Conservation (phyloP, 83 land plant genomes). For the Thuja plicata region DNA sequence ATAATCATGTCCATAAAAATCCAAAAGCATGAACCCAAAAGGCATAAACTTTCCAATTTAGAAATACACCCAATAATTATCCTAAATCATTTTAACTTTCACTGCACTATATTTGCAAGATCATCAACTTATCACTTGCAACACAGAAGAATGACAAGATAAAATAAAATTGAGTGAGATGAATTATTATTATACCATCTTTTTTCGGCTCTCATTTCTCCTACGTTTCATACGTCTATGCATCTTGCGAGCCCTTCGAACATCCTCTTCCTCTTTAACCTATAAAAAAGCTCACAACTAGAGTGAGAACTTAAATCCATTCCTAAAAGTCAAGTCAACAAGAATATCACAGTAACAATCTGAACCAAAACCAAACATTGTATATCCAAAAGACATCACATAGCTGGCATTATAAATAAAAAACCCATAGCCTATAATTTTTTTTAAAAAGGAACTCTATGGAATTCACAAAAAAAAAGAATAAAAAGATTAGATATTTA, state of each 20-base stretch:
- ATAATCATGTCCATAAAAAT: neutral
- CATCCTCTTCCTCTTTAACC: conserved; percentile 79
- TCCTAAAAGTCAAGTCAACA: neutral
- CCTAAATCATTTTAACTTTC: neutral
- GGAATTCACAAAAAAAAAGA: neutral
- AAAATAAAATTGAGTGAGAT: neutral
- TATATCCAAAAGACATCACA: neutral
- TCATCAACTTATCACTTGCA: neutral
- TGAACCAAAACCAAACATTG: neutral
- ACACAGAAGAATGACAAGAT: neutral
- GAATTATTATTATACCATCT: neutral
- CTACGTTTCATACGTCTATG: conserved; percentile 52
- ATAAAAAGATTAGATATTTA: neutral
- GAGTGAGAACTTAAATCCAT: neutral
- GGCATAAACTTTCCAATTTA: neutral
- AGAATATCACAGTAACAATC: neutral
- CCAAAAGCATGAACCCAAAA: neutral
- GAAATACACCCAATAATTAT: neutral
- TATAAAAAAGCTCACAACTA: conserved; percentile 13
- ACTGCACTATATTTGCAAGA: neutral
- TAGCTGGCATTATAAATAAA: neutral
- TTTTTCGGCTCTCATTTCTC: conserved; percentile 24
- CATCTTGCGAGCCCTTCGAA: conserved; percentile 33
- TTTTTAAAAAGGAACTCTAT: neutral
- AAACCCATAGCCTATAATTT: neutral